Percentiles rank a stretch among this genome's conserved stretches.
phyloP scores from a whole-genome alignment of 768 basidiomycete species.

The Phylloporus sp. region DNA sequence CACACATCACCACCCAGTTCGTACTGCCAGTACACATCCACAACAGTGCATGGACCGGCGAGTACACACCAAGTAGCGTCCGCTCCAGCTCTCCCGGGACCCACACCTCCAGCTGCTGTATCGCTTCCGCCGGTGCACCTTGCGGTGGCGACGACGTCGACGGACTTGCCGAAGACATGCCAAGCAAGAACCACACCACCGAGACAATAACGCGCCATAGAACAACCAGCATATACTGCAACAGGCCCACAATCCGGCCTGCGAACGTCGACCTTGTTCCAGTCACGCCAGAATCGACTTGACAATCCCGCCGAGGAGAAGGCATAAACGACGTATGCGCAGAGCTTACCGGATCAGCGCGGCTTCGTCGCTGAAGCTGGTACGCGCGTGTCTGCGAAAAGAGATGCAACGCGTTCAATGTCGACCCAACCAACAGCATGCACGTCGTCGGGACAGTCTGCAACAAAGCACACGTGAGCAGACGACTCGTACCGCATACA shows the following conservation, averaged over 20 bases:
- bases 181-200: constrained; percentile 64
- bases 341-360: constrained; percentile 59
- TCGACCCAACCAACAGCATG: constrained; percentile 48
- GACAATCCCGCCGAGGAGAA: constrained; percentile 30
- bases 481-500: constrained; percentile 6
- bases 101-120: constrained; percentile 82
- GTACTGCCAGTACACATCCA: constrained; percentile 67
- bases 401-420: constrained; percentile 59
- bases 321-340: constrained; percentile 64
- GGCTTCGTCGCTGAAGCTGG: constrained; percentile 52
- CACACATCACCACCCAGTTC: constrained; percentile 70
- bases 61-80: constrained; percentile 68
- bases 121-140: constrained; percentile 41
- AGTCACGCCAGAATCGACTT: constrained; percentile 28
- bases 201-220: constrained; percentile 50
- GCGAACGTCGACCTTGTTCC: constrained; percentile 41
- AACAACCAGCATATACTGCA: constrained; percentile 34
- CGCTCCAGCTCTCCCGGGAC: constrained; percentile 67
- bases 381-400: constrained; percentile 68
- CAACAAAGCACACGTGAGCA: constrained; percentile 10
- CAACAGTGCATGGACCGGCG: constrained; percentile 66
- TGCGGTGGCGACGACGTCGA: constrained; percentile 30
- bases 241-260: constrained; percentile 31
- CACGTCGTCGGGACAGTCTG: constrained; percentile 65
- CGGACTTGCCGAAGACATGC: constrained; percentile 45